Percentiles rank a stretch among this genome's conserved stretches.
phyloP scores from a whole-genome alignment of 2,329 filamentous ascomycete genomes.

The Parascedosporium putredinis region DNA sequence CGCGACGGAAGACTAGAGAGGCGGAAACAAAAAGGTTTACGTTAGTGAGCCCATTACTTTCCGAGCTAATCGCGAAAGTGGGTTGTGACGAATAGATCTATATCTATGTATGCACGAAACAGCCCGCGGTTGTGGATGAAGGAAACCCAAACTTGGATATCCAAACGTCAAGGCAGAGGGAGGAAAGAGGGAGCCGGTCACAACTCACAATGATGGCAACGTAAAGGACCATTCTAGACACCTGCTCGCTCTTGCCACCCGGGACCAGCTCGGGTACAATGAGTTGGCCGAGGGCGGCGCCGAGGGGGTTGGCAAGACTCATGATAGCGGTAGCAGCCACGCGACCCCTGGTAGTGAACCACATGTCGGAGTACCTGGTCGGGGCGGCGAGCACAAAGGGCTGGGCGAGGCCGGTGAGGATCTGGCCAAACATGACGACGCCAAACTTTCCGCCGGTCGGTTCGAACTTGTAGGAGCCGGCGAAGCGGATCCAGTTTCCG shows the following conservation, averaged over 20 bases:
- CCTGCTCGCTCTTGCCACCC: constrained; percentile 34
- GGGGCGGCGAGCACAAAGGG: constrained; percentile 87
- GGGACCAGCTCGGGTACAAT: constrained; percentile 68
- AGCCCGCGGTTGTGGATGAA: too few relatives aligned
- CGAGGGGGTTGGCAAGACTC: constrained; percentile 80
- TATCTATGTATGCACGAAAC: too few relatives aligned
- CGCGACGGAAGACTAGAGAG: constrained; percentile 47
- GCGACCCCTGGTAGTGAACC: constrained; percentile 70
- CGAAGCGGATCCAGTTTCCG: constrained; percentile 90
- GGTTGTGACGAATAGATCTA: too few relatives aligned
- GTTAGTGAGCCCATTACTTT: background rate
- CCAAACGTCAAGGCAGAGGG: too few relatives aligned
- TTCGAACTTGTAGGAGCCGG: constrained; percentile 43
- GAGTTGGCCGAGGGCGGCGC: constrained; percentile 78
- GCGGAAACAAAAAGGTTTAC: constrained; percentile 11
- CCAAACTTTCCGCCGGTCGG: constrained; percentile 54
- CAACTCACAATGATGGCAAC: constrained; percentile 68
- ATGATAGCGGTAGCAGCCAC: constrained; percentile 80
- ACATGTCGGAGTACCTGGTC: constrained; percentile 83
- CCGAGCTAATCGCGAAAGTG: too few relatives aligned
- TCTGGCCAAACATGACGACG: constrained; percentile 80
- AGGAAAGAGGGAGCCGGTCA: background rate
- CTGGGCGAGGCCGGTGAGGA: constrained; percentile 79
- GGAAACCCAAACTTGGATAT: too few relatives aligned
- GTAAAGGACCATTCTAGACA: constrained; percentile 77